A percentile compares a stretch with the other conserved stretches of the same genome.
Evolutionary conservation across 2,329 filamentous ascomycete genomes (phyloP).

Genomic region (Aureobasidium mangrovei): DNA sequence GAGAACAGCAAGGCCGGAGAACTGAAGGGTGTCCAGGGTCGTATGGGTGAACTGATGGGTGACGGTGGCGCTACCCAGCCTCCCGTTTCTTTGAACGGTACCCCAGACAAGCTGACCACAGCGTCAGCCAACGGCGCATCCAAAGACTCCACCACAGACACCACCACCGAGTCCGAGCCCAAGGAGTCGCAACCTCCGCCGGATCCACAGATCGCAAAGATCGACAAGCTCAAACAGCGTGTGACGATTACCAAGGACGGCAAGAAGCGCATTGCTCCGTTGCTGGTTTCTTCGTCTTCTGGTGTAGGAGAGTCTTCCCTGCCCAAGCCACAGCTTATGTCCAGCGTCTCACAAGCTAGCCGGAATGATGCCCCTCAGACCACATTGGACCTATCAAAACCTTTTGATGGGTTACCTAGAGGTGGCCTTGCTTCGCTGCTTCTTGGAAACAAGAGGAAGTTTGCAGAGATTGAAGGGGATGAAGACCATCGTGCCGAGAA

Average conservation of each 20-base stretch:
- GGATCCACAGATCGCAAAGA: conserved; percentile 50
- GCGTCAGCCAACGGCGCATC: conserved; percentile 38
- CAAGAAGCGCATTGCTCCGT: conserved; percentile 87
- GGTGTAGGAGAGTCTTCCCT: conserved; percentile 79
- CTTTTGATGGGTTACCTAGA: conserved; percentile 84
- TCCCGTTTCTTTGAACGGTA: conserved; percentile 25
- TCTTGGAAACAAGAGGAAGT: conserved; percentile 87
- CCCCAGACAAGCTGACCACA: conserved; percentile 20
- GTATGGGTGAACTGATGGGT: conserved; percentile 98
- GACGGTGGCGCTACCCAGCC: conserved; percentile 55
- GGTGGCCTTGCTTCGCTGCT: conserved; percentile 80
- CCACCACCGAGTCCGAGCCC: conserved; percentile 23
- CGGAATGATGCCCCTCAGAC: conserved; percentile 67
- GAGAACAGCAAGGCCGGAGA: conserved; percentile 89
- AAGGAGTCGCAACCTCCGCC: conserved; percentile 41
- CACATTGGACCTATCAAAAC: conserved; percentile 82
- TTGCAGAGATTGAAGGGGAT: conserved; percentile 62
- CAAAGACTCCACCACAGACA: conserved; percentile 24
- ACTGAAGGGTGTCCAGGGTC: conserved; percentile 77
- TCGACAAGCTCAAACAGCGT: conserved; percentile 72
- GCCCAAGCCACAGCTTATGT: conserved; percentile 79
- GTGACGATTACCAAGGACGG: conserved; percentile 95
- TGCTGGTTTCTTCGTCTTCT: conserved; percentile 78
- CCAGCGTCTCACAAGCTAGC: conserved; percentile 44
- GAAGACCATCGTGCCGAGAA: conserved; percentile 58